phyloP scores from a whole-genome alignment of 148 eudicot species.

The Camellia japonica region DNA sequence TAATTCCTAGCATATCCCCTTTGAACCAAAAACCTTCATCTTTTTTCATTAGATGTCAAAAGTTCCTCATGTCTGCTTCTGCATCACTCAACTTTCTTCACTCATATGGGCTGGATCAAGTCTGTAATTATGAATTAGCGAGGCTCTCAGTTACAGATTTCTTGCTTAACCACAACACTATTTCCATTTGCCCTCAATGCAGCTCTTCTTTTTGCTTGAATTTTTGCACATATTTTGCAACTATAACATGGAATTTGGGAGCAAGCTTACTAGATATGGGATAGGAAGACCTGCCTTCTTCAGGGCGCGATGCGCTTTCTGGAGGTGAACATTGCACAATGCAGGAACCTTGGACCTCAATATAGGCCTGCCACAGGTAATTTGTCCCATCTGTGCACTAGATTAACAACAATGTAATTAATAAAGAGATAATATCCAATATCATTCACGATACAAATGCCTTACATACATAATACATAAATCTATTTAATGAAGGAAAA shows the following conservation, averaged over 20 bases:
- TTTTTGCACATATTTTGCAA: conserved; percentile 45
- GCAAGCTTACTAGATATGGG: conserved; percentile 52
- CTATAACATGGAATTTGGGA: conserved; percentile 46
- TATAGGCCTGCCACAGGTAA: conserved; percentile 56
- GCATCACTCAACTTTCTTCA: background rate
- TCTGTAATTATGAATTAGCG: background rate
- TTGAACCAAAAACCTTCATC: background rate
- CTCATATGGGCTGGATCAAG: background rate
- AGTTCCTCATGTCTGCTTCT: background rate
- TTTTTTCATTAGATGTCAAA: background rate
- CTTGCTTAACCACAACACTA: conserved; percentile 27
- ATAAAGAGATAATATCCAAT: conserved; percentile 5
- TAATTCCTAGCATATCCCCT: background rate
- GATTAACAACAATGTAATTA: conserved; percentile 12
- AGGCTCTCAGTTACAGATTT: conserved; percentile 18
- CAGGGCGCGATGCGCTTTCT: conserved; percentile 46
- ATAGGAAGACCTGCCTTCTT: conserved; percentile 50
- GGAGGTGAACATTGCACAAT: conserved; percentile 41
- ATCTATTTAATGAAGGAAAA: no score
- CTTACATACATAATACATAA: background rate
- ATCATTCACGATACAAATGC: background rate
- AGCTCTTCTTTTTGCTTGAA: conserved; percentile 44
- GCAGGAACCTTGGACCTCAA: conserved; percentile 37
- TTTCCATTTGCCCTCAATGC: conserved; percentile 26
- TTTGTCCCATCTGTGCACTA: conserved; percentile 55